These are phyloP conservation scores for Phialophora macrospora DNA, from an alignment of 2,329 filamentous ascomycete genomes.

Conservation along the genomic window DNA sequence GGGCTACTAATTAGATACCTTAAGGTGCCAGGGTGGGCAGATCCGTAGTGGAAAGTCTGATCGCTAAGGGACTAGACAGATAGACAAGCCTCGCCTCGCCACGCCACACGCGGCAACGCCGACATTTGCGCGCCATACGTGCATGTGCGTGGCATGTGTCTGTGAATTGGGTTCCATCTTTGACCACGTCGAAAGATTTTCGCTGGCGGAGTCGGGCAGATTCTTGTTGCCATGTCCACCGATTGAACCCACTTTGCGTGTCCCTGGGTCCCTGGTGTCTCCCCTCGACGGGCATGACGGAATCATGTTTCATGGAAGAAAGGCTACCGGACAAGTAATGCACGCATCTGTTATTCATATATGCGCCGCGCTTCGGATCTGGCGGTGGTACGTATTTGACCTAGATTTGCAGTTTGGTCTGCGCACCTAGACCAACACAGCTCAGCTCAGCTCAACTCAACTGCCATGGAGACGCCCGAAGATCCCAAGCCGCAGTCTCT, in stretches of 20 bases:
- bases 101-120: no score
- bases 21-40: no score
- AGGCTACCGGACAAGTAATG: background rate
- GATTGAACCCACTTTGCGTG: background rate
- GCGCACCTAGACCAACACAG: background rate
- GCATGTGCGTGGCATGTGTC: background rate
- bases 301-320: background rate
- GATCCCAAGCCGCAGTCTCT: slow-evolving; percentile 23
- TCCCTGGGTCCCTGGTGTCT: background rate
- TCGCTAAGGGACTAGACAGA: no score
- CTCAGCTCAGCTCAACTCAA: slow-evolving; percentile 14
- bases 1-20: no score
- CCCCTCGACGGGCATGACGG: background rate
- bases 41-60: no score
- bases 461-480: slow-evolving; percentile 27
- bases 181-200: background rate
- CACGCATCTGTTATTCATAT: background rate
- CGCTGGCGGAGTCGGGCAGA: background rate
- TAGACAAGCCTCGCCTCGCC: no score
- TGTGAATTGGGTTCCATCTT: background rate
- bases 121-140: background rate
- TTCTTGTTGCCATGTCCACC: background rate
- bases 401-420: background rate
- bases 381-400: background rate
- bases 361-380: background rate